Evolutionary conservation across 257 asterid genomes (phyloP).

Genomic region (Nicotiana tabacum): DNA sequence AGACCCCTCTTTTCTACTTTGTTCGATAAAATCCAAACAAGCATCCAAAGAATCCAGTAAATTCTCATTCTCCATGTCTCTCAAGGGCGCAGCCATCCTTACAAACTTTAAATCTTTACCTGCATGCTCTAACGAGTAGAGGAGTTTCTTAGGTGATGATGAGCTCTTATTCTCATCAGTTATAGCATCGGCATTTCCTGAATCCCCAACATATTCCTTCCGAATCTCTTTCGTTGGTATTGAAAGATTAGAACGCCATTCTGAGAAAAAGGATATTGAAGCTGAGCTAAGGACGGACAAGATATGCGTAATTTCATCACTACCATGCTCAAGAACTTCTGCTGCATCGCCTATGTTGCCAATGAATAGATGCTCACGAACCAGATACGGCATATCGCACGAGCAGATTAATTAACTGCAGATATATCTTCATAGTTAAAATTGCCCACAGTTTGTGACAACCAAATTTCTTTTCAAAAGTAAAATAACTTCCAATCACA

Average conservation of each 20-base stretch:
- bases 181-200: slow-evolving; percentile 37
- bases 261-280: slow-evolving; percentile 84
- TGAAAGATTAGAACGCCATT: slow-evolving; percentile 70
- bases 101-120: slow-evolving; percentile 83
- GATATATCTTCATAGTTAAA: background rate
- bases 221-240: slow-evolving; percentile 73
- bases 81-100: slow-evolving; percentile 88
- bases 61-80: slow-evolving; percentile 87
- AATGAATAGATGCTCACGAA: slow-evolving; percentile 71
- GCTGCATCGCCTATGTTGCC: slow-evolving; percentile 92
- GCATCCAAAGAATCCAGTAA: slow-evolving; percentile 83
- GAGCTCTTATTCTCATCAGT: slow-evolving; percentile 49
- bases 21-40: slow-evolving; percentile 84
- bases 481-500: background rate
- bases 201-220: slow-evolving; percentile 66
- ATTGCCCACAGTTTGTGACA: background rate
- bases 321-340: slow-evolving; percentile 79
- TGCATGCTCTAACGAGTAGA: slow-evolving; percentile 77
- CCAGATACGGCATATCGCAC: slow-evolving; percentile 76
- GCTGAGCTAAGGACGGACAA: slow-evolving; percentile 80
- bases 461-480: background rate
- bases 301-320: slow-evolving; percentile 67
- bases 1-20: slow-evolving; percentile 77
- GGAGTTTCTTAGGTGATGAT: slow-evolving; percentile 62
- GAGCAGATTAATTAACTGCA: slow-evolving; percentile 8